Evolutionary conservation across 768 basidiomycete species (phyloP).

Genomic region (Psilocybe subaeruginosa): DNA sequence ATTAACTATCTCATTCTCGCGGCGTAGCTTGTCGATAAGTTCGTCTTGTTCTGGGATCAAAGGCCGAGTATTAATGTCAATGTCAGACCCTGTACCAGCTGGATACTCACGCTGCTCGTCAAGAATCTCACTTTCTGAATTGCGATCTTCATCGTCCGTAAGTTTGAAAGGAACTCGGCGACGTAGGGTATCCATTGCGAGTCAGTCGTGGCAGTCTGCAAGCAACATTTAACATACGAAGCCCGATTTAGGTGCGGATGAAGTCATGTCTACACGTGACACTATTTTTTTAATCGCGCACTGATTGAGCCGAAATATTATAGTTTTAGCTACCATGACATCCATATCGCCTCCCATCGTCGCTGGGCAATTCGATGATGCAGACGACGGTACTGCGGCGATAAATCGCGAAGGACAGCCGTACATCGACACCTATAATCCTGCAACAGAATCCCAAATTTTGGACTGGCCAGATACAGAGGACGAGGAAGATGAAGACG

Average conservation of each 20-base stretch:
- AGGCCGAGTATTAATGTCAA: not conserved
- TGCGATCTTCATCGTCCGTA: constrained; percentile 29
- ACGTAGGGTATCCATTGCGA: constrained; percentile 40
- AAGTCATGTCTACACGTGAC: constrained; percentile 4
- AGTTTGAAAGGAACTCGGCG: constrained; percentile 49
- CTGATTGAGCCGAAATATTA: not conserved
- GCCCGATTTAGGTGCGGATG: not conserved
- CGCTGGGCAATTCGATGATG: constrained; percentile 67
- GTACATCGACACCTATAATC: constrained; percentile 47
- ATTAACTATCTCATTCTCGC: constrained; percentile 46
- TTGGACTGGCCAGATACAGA: constrained; percentile 25
- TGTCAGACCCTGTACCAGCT: not conserved
- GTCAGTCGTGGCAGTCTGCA: not conserved
- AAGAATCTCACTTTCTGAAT: constrained; percentile 34
- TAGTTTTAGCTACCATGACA: constrained; percentile 26
- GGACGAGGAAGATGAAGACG: constrained; percentile 41
- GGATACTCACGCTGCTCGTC: constrained; percentile 54
- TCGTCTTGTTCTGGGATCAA: constrained; percentile 59
- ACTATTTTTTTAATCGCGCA: constrained; percentile 3
- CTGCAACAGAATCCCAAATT: constrained; percentile 38
- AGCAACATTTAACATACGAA: not conserved
- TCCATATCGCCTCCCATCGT: constrained; percentile 34
- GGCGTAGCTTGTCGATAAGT: constrained; percentile 50
- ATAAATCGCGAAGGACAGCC: constrained; percentile 31
- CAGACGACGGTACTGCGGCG: constrained; percentile 34